These are phyloP conservation scores for Ceratopteris richardii DNA, from an alignment of 75 land plant genomes.

Conservation along the genomic window DNA sequence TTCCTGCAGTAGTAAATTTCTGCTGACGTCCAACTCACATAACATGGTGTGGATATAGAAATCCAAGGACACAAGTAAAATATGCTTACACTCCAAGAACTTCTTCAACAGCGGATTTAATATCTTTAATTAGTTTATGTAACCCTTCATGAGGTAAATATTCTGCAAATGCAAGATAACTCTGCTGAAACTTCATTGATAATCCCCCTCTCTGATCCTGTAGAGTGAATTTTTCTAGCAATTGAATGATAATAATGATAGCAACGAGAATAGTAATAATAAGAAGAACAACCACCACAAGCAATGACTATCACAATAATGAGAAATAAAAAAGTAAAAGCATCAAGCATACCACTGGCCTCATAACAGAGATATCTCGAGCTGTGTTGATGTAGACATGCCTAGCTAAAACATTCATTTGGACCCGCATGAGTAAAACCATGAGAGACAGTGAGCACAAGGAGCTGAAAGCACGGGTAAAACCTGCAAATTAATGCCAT, in stretches of 20 bases:
- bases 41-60: too few relatives aligned
- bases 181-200: slow-evolving; percentile 34
- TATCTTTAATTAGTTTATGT: slow-evolving; percentile 24
- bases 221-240: neutral
- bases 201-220: slow-evolving; percentile 17
- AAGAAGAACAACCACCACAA: too few relatives aligned
- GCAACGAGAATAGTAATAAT: too few relatives aligned
- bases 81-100: slow-evolving; percentile 40
- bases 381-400: slow-evolving; percentile 83
- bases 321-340: neutral
- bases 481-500: slow-evolving; percentile 46
- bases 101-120: slow-evolving; percentile 34
- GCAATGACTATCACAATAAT: too few relatives aligned
- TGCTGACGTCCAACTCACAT: too few relatives aligned
- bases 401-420: slow-evolving; percentile 84
- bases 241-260: neutral
- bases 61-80: neutral
- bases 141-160: slow-evolving; percentile 42
- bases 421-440: slow-evolving; percentile 68
- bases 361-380: slow-evolving; percentile 35
- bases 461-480: slow-evolving; percentile 65
- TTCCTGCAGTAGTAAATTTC: too few relatives aligned
- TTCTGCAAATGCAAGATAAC: slow-evolving; percentile 55
- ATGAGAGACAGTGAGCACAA: slow-evolving; percentile 75
- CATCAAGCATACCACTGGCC: slow-evolving; percentile 39